phyloP scores from a whole-genome alignment of 2,329 filamentous ascomycete genomes.

The Phialophora expanda region DNA sequence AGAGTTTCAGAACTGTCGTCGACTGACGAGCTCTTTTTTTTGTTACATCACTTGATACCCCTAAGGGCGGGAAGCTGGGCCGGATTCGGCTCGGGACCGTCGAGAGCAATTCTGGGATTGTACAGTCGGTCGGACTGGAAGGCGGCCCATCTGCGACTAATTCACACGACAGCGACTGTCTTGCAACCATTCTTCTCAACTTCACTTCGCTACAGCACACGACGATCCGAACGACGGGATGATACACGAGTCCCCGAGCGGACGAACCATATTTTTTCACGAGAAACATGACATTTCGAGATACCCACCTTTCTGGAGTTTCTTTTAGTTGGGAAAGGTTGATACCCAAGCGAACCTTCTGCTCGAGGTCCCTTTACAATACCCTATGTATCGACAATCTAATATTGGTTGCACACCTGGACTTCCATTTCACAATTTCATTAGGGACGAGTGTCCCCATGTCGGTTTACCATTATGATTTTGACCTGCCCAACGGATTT shows the following conservation, averaged over 20 bases:
- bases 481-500: background rate
- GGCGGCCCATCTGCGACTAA: background rate
- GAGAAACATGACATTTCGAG: slow-evolving; percentile 39
- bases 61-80: slow-evolving; percentile 23
- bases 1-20: slow-evolving; percentile 11
- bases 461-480: background rate
- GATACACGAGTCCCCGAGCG: slow-evolving; percentile 33
- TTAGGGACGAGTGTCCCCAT: background rate
- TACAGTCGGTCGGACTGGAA: slow-evolving; percentile 7
- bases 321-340: slow-evolving; percentile 23
- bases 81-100: slow-evolving; percentile 1
- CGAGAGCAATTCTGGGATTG: background rate
- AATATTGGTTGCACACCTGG: slow-evolving; percentile 25
- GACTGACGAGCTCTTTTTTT: background rate
- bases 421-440: slow-evolving; percentile 6
- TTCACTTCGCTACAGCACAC: slow-evolving; percentile 29
- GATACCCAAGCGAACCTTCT: slow-evolving; percentile 20
- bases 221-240: slow-evolving; percentile 34
- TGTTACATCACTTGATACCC: slow-evolving; percentile 31
- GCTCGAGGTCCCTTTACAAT: slow-evolving; percentile 18
- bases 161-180: background rate
- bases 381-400: slow-evolving; percentile 29
- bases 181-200: slow-evolving; percentile 16
- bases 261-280: slow-evolving; percentile 27
- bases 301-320: slow-evolving; percentile 35